These are phyloP conservation scores for Paramarasmius palmivorus DNA, from an alignment of 1,284 basidiomycete genomes.

Conservation along the genomic window DNA sequence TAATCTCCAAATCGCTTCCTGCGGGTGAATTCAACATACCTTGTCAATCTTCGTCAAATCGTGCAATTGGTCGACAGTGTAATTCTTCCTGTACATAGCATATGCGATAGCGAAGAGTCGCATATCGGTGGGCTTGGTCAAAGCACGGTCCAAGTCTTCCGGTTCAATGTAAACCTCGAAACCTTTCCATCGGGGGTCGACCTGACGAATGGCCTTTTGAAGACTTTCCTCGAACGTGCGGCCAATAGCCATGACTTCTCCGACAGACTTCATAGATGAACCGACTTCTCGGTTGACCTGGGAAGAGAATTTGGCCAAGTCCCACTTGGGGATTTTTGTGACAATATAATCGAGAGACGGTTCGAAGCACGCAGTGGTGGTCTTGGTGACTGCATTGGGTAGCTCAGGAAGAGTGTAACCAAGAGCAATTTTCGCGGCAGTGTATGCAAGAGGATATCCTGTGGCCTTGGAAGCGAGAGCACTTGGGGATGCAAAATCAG, in stretches of 20 bases:
- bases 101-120: constrained; percentile 97
- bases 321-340: constrained; percentile 99
- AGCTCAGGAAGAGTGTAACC: constrained; percentile 97
- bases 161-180: constrained; percentile 83
- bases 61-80: constrained; percentile 88
- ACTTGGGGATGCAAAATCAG: constrained; percentile 34
- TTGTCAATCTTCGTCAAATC: constrained; percentile 98
- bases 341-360: constrained; percentile 99
- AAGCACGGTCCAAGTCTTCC: constrained; percentile 81
- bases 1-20: background rate
- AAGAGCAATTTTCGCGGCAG: constrained; percentile 98
- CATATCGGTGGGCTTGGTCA: constrained; percentile 84
- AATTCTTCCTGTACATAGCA: constrained; percentile 94
- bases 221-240: constrained; percentile 98
- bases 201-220: constrained; percentile 98
- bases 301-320: constrained; percentile 93
- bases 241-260: constrained; percentile 99
- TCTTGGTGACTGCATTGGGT: constrained; percentile 99
- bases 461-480: constrained; percentile 99
- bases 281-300: constrained; percentile 96
- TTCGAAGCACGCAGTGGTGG: constrained; percentile 99
- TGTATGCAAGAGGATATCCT: constrained; percentile 98
- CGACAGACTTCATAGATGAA: constrained; percentile 98
- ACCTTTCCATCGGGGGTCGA: constrained; percentile 88
- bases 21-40: constrained; percentile 28